Percentiles rank a stretch among this genome's conserved stretches.
Conservation (phyloP, 371 early-diverging fungal genomes). For the Mortierella sp. region DNA sequence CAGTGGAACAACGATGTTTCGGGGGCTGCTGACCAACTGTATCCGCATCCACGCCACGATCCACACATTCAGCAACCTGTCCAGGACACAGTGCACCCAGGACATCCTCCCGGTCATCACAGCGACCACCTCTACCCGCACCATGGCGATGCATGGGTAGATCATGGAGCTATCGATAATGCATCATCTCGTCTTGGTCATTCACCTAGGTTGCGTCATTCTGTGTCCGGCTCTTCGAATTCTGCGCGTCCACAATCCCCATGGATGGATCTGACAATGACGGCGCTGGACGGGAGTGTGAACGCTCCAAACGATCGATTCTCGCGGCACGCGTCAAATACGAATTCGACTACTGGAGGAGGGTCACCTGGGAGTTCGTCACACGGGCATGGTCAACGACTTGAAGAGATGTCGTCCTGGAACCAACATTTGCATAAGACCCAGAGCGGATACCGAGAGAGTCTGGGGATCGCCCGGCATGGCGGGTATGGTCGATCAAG, state of each 20-base stretch:
- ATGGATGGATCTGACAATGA: constrained; percentile 40
- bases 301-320: constrained; percentile 23
- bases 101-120: constrained; percentile 22
- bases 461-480: not conserved
- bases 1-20: constrained; percentile 7
- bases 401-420: constrained; percentile 22
- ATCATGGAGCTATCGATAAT: not conserved
- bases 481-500: constrained; percentile 15
- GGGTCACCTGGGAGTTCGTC: not conserved
- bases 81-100: constrained; percentile 5
- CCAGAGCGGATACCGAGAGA: constrained; percentile 29
- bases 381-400: constrained; percentile 6
- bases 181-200: not conserved
- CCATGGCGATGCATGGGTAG: constrained; percentile 13
- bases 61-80: not conserved
- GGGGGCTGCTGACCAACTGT: not conserved
- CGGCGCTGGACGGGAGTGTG: constrained; percentile 24
- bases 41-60: not conserved
- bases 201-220: constrained; percentile 2
- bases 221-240: not conserved
- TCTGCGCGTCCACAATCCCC: constrained; percentile 14
- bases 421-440: constrained; percentile 32
- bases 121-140: constrained; percentile 23
- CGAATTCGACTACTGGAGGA: not conserved
- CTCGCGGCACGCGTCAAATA: not conserved